Conservation (phyloP, 2,329 filamentous ascomycete species). For the Penicillium sp. region DNA sequence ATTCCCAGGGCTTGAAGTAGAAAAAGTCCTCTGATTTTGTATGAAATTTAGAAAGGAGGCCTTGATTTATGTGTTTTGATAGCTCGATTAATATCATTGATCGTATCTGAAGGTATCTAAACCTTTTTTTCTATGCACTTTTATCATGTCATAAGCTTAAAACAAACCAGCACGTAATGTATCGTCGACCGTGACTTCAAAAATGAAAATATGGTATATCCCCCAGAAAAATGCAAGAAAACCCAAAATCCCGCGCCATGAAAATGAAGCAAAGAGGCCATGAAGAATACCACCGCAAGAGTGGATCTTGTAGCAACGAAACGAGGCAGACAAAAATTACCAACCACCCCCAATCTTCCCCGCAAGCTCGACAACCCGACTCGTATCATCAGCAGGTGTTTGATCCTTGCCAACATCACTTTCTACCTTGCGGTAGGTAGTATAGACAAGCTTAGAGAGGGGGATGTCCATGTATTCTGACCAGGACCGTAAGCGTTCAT, state of each 20-base stretch:
- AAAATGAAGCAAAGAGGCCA: constrained; percentile 7
- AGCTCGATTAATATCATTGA: neutral
- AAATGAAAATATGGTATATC: constrained; percentile 20
- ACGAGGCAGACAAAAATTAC: constrained; percentile 49
- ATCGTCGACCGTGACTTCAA: neutral
- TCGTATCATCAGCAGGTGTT: constrained; percentile 61
- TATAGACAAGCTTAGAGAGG: constrained; percentile 72
- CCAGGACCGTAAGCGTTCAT: constrained; percentile 74
- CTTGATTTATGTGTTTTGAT: neutral
- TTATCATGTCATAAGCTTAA: neutral
- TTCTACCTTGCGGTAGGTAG: constrained; percentile 86
- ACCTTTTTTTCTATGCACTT: neutral
- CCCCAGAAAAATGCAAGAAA: constrained; percentile 16
- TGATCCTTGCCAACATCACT: constrained; percentile 86
- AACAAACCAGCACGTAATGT: neutral
- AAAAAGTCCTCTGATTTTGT: neutral
- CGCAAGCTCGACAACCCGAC: constrained; percentile 82
- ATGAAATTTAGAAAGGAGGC: neutral
- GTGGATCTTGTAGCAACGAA: neutral
- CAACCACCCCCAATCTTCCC: constrained; percentile 91
- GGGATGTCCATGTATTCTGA: constrained; percentile 67
- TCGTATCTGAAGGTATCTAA: neutral
- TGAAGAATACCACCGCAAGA: neutral
- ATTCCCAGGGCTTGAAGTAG: neutral
- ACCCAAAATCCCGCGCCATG: constrained; percentile 21